These are phyloP conservation scores for Kwoniella botswanensis DNA, from an alignment of 768 basidiomycete genomes.

Conservation along the genomic window DNA sequence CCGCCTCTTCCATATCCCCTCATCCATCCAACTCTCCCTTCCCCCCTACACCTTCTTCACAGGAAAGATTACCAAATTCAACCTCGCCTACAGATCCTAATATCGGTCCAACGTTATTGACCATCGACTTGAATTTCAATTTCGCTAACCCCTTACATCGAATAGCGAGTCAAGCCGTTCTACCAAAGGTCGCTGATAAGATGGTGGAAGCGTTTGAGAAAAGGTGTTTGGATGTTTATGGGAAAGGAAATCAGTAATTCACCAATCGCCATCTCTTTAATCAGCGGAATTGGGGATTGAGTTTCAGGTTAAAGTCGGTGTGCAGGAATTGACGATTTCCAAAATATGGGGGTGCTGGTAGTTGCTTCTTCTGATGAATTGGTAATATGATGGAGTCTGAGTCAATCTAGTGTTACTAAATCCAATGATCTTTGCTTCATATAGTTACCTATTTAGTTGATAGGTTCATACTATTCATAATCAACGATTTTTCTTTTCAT, in stretches of 20 bases:
- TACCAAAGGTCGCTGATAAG: slow-evolving; percentile 80
- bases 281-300: background rate
- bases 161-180: slow-evolving; percentile 78
- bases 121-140: slow-evolving; percentile 80
- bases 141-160: slow-evolving; percentile 88
- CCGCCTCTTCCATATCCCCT: slow-evolving; percentile 62
- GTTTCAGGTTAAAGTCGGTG: too few relatives aligned
- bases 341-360: too few relatives aligned
- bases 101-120: slow-evolving; percentile 73
- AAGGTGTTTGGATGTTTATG: slow-evolving; percentile 76
- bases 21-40: slow-evolving; percentile 54
- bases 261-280: background rate
- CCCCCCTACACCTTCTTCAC: slow-evolving; percentile 23
- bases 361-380: too few relatives aligned
- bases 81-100: slow-evolving; percentile 22
- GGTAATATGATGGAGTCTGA: too few relatives aligned
- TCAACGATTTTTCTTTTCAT: too few relatives aligned
- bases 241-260: slow-evolving; percentile 53
- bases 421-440: too few relatives aligned
- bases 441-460: too few relatives aligned
- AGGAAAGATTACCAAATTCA: slow-evolving; percentile 16
- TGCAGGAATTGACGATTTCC: too few relatives aligned
- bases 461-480: too few relatives aligned
- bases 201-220: slow-evolving; percentile 95
- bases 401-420: too few relatives aligned